Evolutionary conservation across 2,329 filamentous ascomycete genomes (phyloP).

Genomic region (Pezicula rhizophila): DNA sequence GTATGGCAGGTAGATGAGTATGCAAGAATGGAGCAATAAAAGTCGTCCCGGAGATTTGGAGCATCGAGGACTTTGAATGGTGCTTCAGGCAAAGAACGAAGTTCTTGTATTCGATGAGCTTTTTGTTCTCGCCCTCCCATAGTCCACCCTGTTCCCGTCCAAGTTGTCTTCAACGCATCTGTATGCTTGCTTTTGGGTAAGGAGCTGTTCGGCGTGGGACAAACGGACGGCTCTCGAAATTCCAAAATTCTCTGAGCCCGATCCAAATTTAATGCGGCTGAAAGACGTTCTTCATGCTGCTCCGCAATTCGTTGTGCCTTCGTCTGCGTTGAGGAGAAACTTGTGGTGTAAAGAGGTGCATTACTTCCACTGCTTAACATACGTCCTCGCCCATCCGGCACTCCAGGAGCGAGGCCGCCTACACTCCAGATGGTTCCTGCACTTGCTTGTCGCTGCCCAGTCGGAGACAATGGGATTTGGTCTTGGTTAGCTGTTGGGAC

Average conservation of each 20-base stretch:
- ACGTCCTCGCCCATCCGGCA: conserved; percentile 58
- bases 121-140: conserved; percentile 16
- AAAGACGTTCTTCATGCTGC: conserved; percentile 68
- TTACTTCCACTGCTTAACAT: conserved; percentile 65
- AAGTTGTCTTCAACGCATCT: conserved; percentile 27
- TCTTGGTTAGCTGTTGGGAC: conserved; percentile 12
- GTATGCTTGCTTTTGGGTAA: conserved; percentile 19
- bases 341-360: conserved; percentile 57
- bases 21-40: conserved; percentile 86
- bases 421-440: conserved; percentile 70
- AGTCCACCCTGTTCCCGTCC: conserved; percentile 26
- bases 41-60: conserved; percentile 84
- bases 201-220: conserved; percentile 18
- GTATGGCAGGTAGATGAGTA: conserved; percentile 71
- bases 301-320: conserved; percentile 54
- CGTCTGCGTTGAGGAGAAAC: conserved; percentile 36
- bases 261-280: conserved; percentile 76
- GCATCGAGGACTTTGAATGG: conserved; percentile 89
- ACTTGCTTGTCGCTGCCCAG: conserved; percentile 38
- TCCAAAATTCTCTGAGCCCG: conserved; percentile 60
- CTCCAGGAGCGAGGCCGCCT: conserved; percentile 58
- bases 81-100: conserved; percentile 54
- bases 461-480: conserved; percentile 17
- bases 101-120: conserved; percentile 22
- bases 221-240: conserved; percentile 32